Percentiles rank a stretch among this genome's conserved stretches.
These are phyloP conservation scores for Diaporthe humulicola DNA, from an alignment of 2,329 filamentous ascomycete genomes.

Conservation along the genomic window DNA sequence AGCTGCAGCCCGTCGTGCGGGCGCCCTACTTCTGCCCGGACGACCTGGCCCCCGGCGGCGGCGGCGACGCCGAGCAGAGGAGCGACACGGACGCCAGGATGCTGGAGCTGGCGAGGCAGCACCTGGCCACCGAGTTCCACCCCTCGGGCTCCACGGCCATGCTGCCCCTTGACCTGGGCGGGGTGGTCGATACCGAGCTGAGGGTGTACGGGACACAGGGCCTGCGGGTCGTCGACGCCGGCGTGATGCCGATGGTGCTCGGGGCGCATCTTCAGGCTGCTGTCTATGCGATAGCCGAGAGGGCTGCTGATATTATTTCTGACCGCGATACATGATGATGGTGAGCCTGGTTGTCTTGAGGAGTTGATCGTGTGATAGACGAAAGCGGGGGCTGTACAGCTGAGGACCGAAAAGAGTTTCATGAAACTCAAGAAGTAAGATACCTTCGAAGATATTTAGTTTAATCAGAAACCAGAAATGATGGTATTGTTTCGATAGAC, in stretches of 20 bases:
- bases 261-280: conserved; percentile 63
- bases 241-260: conserved; percentile 61
- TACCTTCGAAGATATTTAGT: not conserved
- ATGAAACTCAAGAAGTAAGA: not conserved
- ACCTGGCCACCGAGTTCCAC: conserved; percentile 45
- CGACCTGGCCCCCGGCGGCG: not conserved
- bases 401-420: not conserved
- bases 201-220: conserved; percentile 61
- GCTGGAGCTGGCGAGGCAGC: conserved; percentile 50
- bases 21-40: conserved; percentile 50
- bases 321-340: not conserved
- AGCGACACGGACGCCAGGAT: conserved; percentile 53
- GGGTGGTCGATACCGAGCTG: conserved; percentile 59
- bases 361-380: not conserved
- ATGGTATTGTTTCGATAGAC: not conserved
- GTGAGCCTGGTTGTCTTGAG: not conserved
- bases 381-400: not conserved
- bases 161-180: conserved; percentile 46
- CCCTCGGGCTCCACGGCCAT: conserved; percentile 42
- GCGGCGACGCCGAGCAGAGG: conserved; percentile 47
- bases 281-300: conserved; percentile 66
- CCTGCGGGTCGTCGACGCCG: conserved; percentile 62
- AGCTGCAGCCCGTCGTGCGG: conserved; percentile 49
- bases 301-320: conserved; percentile 48
- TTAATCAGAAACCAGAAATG: conserved; percentile 4